These are phyloP conservation scores for Earliella scabrosa DNA, from an alignment of 1,284 basidiomycete species.

Conservation along the genomic window DNA sequence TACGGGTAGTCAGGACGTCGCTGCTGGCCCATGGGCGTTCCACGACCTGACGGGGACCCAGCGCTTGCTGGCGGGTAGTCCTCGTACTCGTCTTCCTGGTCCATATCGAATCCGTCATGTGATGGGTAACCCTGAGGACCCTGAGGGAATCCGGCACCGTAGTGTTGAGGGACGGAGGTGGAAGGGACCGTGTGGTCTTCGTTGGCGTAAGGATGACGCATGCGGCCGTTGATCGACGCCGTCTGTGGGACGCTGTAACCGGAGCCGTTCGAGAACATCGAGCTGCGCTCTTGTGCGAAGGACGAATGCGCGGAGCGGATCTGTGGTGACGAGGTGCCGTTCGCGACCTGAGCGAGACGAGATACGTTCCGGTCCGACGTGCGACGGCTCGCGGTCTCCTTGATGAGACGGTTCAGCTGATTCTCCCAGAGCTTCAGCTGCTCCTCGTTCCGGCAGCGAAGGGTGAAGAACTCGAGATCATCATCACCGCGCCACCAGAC, in stretches of 20 bases:
- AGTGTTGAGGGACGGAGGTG: conserved; percentile 26
- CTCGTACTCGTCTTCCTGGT: conserved; percentile 73
- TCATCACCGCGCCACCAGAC: conserved; percentile 96
- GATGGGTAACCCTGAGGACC: conserved; percentile 66
- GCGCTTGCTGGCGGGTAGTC: conserved; percentile 62
- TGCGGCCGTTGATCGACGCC: conserved; percentile 31
- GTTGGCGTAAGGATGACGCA: conserved; percentile 32
- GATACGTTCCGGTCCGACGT: conserved; percentile 60
- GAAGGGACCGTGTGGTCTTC: conserved; percentile 34
- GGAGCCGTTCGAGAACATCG: conserved; percentile 33
- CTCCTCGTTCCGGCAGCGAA: conserved; percentile 93
- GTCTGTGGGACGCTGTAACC: conserved; percentile 24
- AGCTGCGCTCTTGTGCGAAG: conserved; percentile 29
- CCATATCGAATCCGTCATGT: conserved; percentile 67
- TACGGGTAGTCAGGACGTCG: conserved; percentile 56
- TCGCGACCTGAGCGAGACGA: conserved; percentile 43
- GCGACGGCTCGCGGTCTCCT: conserved; percentile 65
- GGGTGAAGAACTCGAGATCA: conserved; percentile 91
- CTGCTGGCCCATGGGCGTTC: conserved; percentile 66
- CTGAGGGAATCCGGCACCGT: conserved; percentile 35
- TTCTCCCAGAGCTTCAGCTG: conserved; percentile 93
- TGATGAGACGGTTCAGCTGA: conserved; percentile 87
- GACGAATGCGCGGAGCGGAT: conserved; percentile 27
- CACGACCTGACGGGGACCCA: conserved; percentile 64
- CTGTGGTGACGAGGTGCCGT: conserved; percentile 46